Evolutionary conservation across 2,329 filamentous ascomycete species (phyloP), one percentile per base, ranked within the genome.

Genomic region (Neophaeococcomyces mojaviensis): DNA sequence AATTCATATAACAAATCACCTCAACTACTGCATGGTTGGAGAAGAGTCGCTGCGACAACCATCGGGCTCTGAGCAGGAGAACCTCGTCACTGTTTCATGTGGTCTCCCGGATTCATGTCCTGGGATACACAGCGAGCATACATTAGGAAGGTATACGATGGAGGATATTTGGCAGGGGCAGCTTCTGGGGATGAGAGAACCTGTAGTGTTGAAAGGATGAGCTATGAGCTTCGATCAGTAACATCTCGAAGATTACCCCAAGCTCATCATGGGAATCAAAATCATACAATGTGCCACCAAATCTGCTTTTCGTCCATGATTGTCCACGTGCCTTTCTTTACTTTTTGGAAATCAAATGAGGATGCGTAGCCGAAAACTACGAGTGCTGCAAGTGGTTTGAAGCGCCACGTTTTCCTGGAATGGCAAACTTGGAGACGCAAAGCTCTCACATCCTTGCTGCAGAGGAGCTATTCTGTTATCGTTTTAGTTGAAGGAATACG

Each of bases 91-190:
- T 24, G 9, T 8, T 40, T 40, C 38, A 24, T 9, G 9, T 9
- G 12, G 39, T 18, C 32, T 18, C 26, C 15, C 26, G 19, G 15
- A 15, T 8, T 10, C 10, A 10, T 12, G 26, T 32, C 39, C n/a
- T 15, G 26, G 24, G 26, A 18, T 8, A 18, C 13, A 16, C 12
- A 18, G 15, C 16, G 22, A 19, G 31, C 12, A 32, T 33, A 33
- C 30, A 16, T 18, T 33, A 41, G 39, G 5, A 19, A 28, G 48
- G 44, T 26, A 47, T 33, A 41, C 43, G 55, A 50, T 41, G 55
- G 47, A 47, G 52, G 55, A 55, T 36, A 40, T 44, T 10, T 57
- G 55, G 53, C 36, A 56, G 49, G 55, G 55, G 50, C 50, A n/a
- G 55, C 52, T 51, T 55, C 52, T 47, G 53, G 51, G 52, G 54